Percentiles rank a stretch among this genome's conserved stretches.
Conservation (phyloP, 441 rosid genomes). For the Metrosideros polymorpha region DNA sequence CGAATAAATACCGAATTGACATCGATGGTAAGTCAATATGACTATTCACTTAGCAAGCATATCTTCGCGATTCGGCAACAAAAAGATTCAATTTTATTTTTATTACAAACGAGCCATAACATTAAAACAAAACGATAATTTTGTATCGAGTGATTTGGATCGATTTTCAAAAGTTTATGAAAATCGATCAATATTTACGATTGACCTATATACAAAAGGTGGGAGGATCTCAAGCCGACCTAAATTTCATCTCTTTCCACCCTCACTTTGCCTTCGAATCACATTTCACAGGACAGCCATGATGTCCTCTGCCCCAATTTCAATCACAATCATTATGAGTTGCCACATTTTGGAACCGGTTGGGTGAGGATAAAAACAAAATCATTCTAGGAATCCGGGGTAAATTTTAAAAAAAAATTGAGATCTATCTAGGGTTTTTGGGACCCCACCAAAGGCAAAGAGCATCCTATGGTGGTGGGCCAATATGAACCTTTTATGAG, state of each 20-base stretch:
- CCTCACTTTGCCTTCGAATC: neutral
- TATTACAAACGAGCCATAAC: neutral
- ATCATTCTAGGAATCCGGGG: neutral
- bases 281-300: neutral
- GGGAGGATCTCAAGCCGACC: neutral
- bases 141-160: fast-evolving
- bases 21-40: fast-evolving
- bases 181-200: too few species aligned
- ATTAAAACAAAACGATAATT: neutral
- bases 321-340: neutral
- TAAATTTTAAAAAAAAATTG: neutral
- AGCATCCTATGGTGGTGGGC: neutral
- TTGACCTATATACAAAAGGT: neutral
- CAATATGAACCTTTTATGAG: neutral
- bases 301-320: neutral
- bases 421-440: neutral
- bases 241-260: neutral
- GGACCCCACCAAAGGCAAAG: neutral
- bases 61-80: neutral
- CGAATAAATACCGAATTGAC: neutral
- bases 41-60: neutral
- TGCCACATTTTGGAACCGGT: neutral
- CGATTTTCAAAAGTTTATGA: neutral
- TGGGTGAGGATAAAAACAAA: neutral
- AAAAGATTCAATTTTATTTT: neutral